These are phyloP conservation scores for Zasmidium citrigriseum DNA, from an alignment of 2,329 filamentous ascomycete genomes.

Conservation along the genomic window DNA sequence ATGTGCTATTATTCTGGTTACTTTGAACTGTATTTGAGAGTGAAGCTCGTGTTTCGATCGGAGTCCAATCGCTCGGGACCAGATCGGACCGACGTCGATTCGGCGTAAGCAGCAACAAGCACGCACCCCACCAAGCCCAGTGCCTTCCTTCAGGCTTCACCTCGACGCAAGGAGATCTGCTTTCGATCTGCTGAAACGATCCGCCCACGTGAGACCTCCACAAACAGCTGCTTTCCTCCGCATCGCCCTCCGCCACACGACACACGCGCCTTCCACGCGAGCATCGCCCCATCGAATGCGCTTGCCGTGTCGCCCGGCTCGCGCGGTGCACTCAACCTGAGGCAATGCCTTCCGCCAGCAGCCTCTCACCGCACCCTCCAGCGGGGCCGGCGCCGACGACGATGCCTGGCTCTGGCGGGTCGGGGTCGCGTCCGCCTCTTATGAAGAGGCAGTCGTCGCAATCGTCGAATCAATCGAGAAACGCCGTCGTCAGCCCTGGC, in stretches of 20 bases:
- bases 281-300: not conserved
- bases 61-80: not conserved
- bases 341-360: constrained; percentile 6
- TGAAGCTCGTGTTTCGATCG: not conserved
- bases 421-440: constrained; percentile 25
- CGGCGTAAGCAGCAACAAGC: too few species aligned
- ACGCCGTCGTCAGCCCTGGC: constrained; percentile 26
- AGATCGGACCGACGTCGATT: too few species aligned
- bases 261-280: not conserved
- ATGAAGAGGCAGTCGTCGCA: constrained; percentile 34
- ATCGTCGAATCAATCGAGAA: constrained; percentile 23
- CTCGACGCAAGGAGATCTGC: not conserved
- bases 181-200: not conserved
- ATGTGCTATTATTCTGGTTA: too few species aligned
- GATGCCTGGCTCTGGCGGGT: constrained; percentile 13
- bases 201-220: not conserved
- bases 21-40: too few species aligned
- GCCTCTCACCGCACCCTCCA: constrained; percentile 4
- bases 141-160: not conserved
- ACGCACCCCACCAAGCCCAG: not conserved
- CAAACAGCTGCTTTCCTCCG: too few species aligned
- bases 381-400: constrained; percentile 3
- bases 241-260: too few species aligned
- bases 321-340: not conserved
- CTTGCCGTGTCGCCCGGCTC: not conserved